Conservation (phyloP, 441 rosid species). For the Pelargonium citronellum region DNA sequence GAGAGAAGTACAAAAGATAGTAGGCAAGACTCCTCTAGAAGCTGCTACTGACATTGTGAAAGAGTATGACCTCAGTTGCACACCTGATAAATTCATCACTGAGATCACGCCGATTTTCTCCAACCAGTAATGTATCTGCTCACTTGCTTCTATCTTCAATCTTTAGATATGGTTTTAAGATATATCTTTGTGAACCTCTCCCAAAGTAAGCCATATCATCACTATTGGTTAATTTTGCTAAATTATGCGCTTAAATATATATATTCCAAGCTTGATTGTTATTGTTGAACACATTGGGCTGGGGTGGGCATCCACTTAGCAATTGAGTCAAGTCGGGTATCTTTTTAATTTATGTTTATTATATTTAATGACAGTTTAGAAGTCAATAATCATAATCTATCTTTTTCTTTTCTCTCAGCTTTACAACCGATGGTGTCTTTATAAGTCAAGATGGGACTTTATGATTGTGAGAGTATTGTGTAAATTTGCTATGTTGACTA, state of each 20-base stretch:
- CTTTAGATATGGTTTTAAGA: not conserved
- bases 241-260: not conserved
- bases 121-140: constrained; percentile 40
- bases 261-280: not conserved
- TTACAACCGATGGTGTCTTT: not conserved
- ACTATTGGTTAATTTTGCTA: not conserved
- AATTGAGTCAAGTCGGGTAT: not conserved
- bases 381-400: not conserved
- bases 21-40: constrained; percentile 69
- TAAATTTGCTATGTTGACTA: not conserved
- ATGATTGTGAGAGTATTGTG: not conserved
- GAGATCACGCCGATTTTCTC: constrained; percentile 55
- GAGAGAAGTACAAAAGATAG: constrained; percentile 52
- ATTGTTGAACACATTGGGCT: not conserved
- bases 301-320: not conserved
- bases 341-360: not conserved
- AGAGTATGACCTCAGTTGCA: constrained; percentile 74
- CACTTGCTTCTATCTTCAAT: constrained; percentile 5
- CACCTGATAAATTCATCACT: constrained; percentile 50
- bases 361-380: not conserved
- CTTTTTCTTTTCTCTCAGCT: not conserved
- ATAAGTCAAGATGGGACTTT: not conserved
- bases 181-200: not conserved
- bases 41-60: constrained; percentile 69
- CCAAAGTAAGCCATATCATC: not conserved